Conservation (phyloP, 257 asterid species). For the Solanum bulbocastanum region DNA sequence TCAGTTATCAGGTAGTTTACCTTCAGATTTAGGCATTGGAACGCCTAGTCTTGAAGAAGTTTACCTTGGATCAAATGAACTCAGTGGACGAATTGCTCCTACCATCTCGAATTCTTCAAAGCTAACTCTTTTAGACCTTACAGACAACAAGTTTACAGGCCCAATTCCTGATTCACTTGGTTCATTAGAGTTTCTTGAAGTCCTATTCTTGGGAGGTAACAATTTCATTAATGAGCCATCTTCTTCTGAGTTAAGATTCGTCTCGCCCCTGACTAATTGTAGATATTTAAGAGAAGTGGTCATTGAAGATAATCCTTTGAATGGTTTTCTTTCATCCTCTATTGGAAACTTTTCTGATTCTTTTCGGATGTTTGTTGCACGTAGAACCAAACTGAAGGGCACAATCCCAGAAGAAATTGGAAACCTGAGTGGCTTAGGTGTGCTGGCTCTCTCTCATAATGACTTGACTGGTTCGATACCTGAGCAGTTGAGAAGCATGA, state of each 20-base stretch:
- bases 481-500: neutral
- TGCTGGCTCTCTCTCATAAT: neutral
- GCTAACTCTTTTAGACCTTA: neutral
- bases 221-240: neutral
- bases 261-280: neutral
- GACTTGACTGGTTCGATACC: neutral
- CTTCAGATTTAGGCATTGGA: neutral
- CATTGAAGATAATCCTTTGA: neutral
- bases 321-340: neutral
- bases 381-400: neutral
- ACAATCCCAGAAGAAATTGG: neutral
- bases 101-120: constrained; percentile 15
- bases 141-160: neutral
- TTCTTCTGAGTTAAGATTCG: neutral
- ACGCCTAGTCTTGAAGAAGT: constrained; percentile 1
- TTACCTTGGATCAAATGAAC: neutral
- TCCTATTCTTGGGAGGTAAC: neutral
- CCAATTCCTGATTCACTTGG: constrained; percentile 19
- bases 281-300: neutral
- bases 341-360: neutral
- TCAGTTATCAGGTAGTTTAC: constrained; percentile 9
- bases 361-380: neutral
- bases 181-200: neutral
- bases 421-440: neutral
- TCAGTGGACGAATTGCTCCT: constrained; percentile 12